Base-by-base conservation (phyloP, 1,284 basidiomycete species). In the Xerocomus tenax region DNA sequence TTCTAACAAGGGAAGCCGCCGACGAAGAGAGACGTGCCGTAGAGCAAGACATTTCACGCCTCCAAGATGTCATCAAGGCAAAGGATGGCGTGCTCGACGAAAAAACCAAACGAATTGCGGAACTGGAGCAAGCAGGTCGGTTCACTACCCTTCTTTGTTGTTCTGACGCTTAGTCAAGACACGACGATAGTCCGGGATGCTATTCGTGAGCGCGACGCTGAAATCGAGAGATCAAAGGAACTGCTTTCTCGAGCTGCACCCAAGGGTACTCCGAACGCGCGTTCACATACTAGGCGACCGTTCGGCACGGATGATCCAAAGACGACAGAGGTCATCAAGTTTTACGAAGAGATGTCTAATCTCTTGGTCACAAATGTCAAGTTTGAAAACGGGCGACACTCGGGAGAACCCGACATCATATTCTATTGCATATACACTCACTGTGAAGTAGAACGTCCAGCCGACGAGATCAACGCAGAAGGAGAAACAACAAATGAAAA, bases 1-100 rank as follows among this genome's bases (percentile, higher is more conserved):
- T 89, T 51, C 65, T 89, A 13, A 85, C 84, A 7, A 77, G 83
- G 45, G 84, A 87, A 55, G 77, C 77, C 4, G 84, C 80, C 7
- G 80, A 87, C 49, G 77, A 79, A 52, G 84, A 87, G 67, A 78
- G 79, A 57, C 74, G 72, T 46, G 65, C 54, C 1, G 61, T 78
- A 26, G 74, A 80, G 51, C 67, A 74, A 44, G 77, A 83, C 50
- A 62, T 80, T 23, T 63, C 60, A 19, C 64, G 67, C 13, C 71
- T 75, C 59, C 76, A 75, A 53, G 68, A 72, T 1, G 53, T 64
- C 19, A 55, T 76, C 42, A 73, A 71, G 47, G 70, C 74, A 29
- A 74, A 70, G 50, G 74, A 79, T 38, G 58, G 58, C 28, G 45
- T 61, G 8, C 63, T 83, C 5, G 68, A 68, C n/a, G 66, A 72